Base-by-base conservation (phyloP, 805 yeast genomes). In the Cyberlindnera xylosilytica region DNA sequence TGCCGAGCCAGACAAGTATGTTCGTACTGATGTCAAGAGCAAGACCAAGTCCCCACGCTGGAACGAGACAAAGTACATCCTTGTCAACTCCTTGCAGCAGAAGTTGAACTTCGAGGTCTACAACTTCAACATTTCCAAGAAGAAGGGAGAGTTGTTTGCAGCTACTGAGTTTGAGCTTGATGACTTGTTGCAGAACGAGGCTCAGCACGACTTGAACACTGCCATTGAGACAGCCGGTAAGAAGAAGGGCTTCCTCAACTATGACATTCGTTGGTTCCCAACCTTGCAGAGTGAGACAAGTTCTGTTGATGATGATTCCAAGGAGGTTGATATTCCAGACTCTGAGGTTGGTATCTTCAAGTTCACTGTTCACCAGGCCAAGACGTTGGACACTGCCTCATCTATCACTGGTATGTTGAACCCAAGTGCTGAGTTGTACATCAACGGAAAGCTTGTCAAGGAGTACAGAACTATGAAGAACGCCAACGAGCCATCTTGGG, bases 331-430 rank as follows among this genome's bases (percentile, higher is more conserved):
- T 4, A 42, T 50, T 19, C 76, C 77, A 10, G 83, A 79, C 40
- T 63, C 81, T n/a, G 88, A 83, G 53, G 78, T 79, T 39, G 95
- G 93, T 69, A 79, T 86, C 44, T 66, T 83, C 63, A 84, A 82
- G 54, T 54, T 85, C 30, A 70, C 72, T 10, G 62, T 86, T 38
- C 80, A 81, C 46, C 75, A 76, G 46, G 87, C 86, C 18, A 70
- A 68, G 38, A 70, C 74, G 36, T 68, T 86, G 57, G 84, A 81
- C 53, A 56, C 65, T 15, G 60, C 78, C 4, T 57, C 68, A 22
- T 73, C 88, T 0, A 46, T 79, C 55, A 60, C 65, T 28, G 73
- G 72, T 20, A 52, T 49, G 24, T 48, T 72, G 47, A 65, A 82
- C 57, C 84, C 93, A 22, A 80, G 74, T 60, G 89, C 89, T 13